Percentiles rank a stretch among this genome's conserved stretches.
phyloP scores from a whole-genome alignment of 169 alveolate species.

The Nephromyces sp. region DNA sequence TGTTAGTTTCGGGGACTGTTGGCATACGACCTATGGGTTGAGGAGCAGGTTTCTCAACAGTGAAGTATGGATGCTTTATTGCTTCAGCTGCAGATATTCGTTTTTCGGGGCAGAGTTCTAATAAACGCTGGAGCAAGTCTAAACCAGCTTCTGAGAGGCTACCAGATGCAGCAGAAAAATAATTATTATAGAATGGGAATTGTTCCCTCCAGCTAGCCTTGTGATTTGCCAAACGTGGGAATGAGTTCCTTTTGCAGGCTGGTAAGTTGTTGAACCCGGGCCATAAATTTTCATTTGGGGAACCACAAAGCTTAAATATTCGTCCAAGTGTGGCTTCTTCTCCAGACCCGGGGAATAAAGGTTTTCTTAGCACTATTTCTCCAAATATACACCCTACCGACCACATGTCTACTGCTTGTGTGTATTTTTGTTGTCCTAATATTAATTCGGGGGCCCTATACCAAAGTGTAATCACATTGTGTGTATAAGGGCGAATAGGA shows the following conservation, averaged over 20 bases:
- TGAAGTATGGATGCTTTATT: slow-evolving; percentile 18
- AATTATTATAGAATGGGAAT: slow-evolving; percentile 8
- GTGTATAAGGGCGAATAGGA: slow-evolving; percentile 38
- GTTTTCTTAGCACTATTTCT: slow-evolving; percentile 7
- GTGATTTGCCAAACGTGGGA: neutral
- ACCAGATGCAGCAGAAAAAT: slow-evolving; percentile 12
- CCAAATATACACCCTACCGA: slow-evolving; percentile 24
- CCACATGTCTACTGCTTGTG: slow-evolving; percentile 24
- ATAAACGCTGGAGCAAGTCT: slow-evolving; percentile 16
- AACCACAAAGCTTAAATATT: slow-evolving; percentile 20
- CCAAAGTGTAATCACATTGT: slow-evolving; percentile 85
- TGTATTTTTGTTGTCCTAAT: slow-evolving; percentile 9
- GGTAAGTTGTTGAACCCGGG: slow-evolving; percentile 16
- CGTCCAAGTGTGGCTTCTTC: slow-evolving; percentile 11
- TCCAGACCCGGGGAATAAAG: slow-evolving; percentile 31
- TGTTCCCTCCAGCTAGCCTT: slow-evolving; percentile 23
- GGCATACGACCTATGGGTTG: slow-evolving; percentile 27
- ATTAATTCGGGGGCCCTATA: slow-evolving; percentile 84
- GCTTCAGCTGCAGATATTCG: slow-evolving; percentile 16
- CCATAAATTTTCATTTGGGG: slow-evolving; percentile 20
- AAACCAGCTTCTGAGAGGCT: slow-evolving; percentile 18
- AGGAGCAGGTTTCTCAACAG: slow-evolving; percentile 15
- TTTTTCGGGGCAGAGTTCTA: slow-evolving; percentile 4
- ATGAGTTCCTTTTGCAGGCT: slow-evolving; percentile 2
- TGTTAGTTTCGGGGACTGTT: slow-evolving; percentile 26